phyloP scores from a whole-genome alignment of 1,284 basidiomycete genomes.

The Papiliotrema fonsecae region DNA sequence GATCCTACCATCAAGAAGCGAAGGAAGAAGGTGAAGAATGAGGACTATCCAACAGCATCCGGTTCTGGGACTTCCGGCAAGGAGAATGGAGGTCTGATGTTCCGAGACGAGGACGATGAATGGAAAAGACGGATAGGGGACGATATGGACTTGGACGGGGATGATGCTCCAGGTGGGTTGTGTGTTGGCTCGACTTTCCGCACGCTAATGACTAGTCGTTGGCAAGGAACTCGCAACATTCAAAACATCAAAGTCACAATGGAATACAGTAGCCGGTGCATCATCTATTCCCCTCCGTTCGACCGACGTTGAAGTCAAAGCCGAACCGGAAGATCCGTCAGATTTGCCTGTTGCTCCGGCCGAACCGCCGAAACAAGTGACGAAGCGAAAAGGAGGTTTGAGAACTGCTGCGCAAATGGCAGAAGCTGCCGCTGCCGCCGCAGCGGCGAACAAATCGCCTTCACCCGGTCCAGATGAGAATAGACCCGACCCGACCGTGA shows the following conservation, averaged over 20 bases:
- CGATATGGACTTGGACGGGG: constrained; percentile 39
- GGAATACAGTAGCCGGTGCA: constrained; percentile 34
- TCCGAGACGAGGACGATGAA: constrained; percentile 50
- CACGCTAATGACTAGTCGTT: constrained; percentile 23
- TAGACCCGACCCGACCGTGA: constrained; percentile 68
- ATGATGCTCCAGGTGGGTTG: constrained; percentile 47
- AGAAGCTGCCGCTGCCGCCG: constrained; percentile 54
- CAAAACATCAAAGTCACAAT: constrained; percentile 36
- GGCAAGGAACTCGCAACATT: constrained; percentile 40
- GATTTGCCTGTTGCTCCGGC: constrained; percentile 11
- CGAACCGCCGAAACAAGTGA: constrained; percentile 45
- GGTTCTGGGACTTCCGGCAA: constrained; percentile 17
- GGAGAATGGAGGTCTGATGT: constrained; percentile 22
- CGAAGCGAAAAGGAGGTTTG: constrained; percentile 61
- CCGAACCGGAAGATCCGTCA: constrained; percentile 19
- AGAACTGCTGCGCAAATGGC: constrained; percentile 57
- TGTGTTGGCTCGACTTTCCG: background rate
- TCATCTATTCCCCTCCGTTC: constrained; percentile 11
- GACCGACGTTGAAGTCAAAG: constrained; percentile 13
- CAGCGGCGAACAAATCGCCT: constrained; percentile 37
- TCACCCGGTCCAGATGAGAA: constrained; percentile 54
- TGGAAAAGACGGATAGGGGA: constrained; percentile 50
- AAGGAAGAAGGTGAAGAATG: constrained; percentile 64
- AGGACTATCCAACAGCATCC: constrained; percentile 47
- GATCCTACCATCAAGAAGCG: constrained; percentile 54